Evolutionary conservation across 2,329 filamentous ascomycete species (phyloP), one percentile per base, ranked within the genome.

Genomic region (Monilinia polystroma): DNA sequence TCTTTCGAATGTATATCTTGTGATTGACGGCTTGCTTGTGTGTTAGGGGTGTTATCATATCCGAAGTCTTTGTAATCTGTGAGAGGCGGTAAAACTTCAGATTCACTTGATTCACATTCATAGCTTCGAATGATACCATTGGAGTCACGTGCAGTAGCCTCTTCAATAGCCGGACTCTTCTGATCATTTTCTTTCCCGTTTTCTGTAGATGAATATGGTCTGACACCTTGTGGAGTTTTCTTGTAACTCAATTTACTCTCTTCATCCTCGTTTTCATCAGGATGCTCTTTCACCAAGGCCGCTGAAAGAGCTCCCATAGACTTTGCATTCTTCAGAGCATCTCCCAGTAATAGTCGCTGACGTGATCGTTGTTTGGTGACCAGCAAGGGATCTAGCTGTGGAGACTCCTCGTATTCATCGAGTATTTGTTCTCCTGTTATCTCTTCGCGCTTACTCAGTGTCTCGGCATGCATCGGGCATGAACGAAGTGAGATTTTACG

Each of bases 401-500:
- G 29, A 6, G 57, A 38, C 16, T n/a, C 18, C 6, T n/a, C 29
- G 35, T 23, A 12, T 7, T 45, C 32, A n/a, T 43, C 47, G 16
- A 32, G 20, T n/a, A 32, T 18, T 41, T 14, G 43, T 5, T 53
- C 32, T 45, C 23, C 54, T 16, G 7, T 23, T 14, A 23, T 20
- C 10, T 66, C 32, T 10, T 32, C 32, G 45, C n/a, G n/a, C 16
- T 47, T 23, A 26, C 29, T 8, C 16, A 23, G 10, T 47, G 16
- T 38, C 20, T 35, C 43, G 60, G 56, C 20, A 45, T 52, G 38
- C 18, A n/a, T 35, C 29, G 51, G 23, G 35, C 18, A 18, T 62
- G 41, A 54, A 45, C 16, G 29, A 54, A 26, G 54, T 20, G 41
- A 54, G 52, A 76, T 41, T 77, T 80, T 49, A 75, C 76, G 71